These are phyloP conservation scores for Capsella bursapastoris DNA, from an alignment of 345 rosid genomes.

Conservation along the genomic window DNA sequence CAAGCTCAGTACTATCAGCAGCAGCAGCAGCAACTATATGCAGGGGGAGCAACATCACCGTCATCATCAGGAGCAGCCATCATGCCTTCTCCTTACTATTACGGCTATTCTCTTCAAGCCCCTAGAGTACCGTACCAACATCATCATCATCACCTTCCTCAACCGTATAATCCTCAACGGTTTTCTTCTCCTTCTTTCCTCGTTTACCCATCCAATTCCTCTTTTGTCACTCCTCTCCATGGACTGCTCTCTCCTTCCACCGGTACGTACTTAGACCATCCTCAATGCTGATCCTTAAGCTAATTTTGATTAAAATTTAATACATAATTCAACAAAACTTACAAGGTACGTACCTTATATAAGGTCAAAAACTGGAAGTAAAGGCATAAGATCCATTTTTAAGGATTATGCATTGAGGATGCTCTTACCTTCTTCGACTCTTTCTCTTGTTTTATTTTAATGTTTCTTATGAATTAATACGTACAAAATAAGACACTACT, in stretches of 20 bases:
- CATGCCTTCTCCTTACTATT: slow-evolving; percentile 61
- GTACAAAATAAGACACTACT: background rate
- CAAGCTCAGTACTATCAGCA: slow-evolving; percentile 65
- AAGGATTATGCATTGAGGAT: no score
- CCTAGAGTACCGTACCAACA: slow-evolving; percentile 56
- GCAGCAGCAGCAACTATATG: slow-evolving; percentile 48
- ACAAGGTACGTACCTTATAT: no score
- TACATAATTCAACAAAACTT: no score
- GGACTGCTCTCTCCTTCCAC: slow-evolving; percentile 43
- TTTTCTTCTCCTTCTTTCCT: slow-evolving; percentile 56
- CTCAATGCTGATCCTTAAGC: no score
- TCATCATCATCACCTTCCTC: slow-evolving; percentile 52
- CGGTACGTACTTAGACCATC: slow-evolving; percentile 49
- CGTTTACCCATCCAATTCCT: slow-evolving; percentile 41
- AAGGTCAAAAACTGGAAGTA: no score
- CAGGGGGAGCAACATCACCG: slow-evolving; percentile 51
- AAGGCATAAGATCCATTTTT: no score
- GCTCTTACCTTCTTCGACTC: background rate
- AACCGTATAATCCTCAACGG: slow-evolving; percentile 52
- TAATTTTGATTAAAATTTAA: no score
- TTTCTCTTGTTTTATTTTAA: background rate
- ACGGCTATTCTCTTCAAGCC: slow-evolving; percentile 69
- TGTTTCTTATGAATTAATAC: background rate
- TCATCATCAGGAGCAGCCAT: slow-evolving; percentile 51
- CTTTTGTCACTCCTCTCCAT: slow-evolving; percentile 40